Conservation (phyloP, 306 rosid species). For the Cucurbita pepo region DNA sequence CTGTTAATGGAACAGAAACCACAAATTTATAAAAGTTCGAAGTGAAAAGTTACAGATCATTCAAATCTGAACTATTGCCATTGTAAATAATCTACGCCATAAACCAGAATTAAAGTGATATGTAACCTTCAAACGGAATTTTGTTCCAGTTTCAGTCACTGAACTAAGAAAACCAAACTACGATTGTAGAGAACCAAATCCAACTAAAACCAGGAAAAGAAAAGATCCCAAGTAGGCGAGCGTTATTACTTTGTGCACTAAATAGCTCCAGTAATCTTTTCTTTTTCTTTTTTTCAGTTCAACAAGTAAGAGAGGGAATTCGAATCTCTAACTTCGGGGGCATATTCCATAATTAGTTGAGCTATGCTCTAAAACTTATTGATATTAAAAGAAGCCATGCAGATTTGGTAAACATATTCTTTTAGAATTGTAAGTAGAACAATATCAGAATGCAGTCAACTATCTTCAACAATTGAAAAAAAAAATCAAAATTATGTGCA, state of each 20-base stretch:
- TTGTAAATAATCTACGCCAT: background rate
- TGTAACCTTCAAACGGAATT: background rate
- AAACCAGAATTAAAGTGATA: background rate
- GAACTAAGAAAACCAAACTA: background rate
- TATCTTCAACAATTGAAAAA: background rate
- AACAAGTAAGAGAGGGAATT: background rate
- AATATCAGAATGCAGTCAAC: background rate
- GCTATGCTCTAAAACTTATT: background rate
- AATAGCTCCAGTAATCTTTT: background rate
- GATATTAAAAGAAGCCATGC: background rate
- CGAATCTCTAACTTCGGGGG: background rate
- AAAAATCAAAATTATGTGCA: background rate
- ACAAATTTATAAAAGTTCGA: background rate
- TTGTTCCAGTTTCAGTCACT: background rate
- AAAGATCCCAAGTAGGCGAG: background rate
- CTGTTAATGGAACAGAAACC: conserved; percentile 17
- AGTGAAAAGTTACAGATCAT: background rate
- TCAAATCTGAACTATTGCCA: background rate
- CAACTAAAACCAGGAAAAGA: background rate
- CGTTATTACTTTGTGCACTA: background rate
- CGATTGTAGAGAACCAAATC: background rate
- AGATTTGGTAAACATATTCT: background rate
- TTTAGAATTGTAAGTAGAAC: background rate
- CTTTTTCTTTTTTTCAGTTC: background rate
- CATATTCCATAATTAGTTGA: no score